phyloP scores from a whole-genome alignment of 495 filamentous ascomycete species.

The Penicillium flavigenum region DNA sequence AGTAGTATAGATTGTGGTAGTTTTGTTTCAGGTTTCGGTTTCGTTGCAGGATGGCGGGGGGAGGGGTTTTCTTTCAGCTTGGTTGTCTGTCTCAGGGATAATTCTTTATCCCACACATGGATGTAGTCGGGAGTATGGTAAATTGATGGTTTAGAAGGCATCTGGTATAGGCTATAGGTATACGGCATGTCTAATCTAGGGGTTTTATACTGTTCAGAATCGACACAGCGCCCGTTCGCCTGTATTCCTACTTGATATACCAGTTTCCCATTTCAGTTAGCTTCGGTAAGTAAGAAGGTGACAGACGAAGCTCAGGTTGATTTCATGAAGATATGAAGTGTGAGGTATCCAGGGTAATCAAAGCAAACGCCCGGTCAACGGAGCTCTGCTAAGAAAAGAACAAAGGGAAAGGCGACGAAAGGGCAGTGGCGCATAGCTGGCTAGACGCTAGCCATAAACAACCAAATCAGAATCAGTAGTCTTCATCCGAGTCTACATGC shows the following conservation, averaged over 20 bases:
- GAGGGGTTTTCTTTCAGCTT: background rate
- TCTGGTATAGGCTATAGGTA: background rate
- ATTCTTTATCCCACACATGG: background rate
- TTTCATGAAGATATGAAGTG: background rate
- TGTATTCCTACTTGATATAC: background rate
- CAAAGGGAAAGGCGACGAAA: background rate
- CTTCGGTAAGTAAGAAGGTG: background rate
- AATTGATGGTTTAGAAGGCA: background rate
- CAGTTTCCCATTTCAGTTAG: background rate
- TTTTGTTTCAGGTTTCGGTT: background rate
- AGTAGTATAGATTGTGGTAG: background rate
- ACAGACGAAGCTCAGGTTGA: background rate
- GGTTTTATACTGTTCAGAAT: background rate
- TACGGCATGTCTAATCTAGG: background rate
- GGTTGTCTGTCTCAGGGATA: background rate
- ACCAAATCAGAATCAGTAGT: conserved; percentile 13
- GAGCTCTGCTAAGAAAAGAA: background rate
- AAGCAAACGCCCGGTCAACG: background rate
- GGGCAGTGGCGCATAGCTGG: background rate
- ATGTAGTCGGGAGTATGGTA: background rate
- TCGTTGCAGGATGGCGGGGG: background rate
- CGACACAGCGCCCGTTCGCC: background rate
- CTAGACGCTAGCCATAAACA: background rate
- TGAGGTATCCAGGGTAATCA: background rate
- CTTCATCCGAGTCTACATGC: conserved; percentile 38